phyloP scores from a whole-genome alignment of 2,329 filamentous ascomycete species.

The Aureobasidium sp. region DNA sequence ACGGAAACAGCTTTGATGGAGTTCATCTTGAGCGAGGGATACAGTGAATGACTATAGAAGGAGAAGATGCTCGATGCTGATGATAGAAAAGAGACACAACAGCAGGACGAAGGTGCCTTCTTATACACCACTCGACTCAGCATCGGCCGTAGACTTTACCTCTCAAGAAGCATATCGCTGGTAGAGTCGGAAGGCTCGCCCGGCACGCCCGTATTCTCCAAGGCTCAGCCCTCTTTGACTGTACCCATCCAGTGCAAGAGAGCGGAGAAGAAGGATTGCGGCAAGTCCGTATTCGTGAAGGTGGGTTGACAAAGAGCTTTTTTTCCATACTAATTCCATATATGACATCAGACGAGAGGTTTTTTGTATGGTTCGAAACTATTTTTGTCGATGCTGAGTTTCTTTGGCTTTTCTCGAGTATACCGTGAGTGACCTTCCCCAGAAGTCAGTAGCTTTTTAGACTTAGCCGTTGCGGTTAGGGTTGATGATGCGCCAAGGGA shows the following conservation, averaged over 20 bases:
- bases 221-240: neutral
- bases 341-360: neutral
- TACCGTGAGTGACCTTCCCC: neutral
- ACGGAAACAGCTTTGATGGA: slow-evolving; percentile 9
- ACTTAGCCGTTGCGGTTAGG: slow-evolving; percentile 1
- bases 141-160: neutral
- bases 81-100: neutral
- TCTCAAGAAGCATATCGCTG: neutral
- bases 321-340: neutral
- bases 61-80: neutral
- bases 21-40: slow-evolving; percentile 12
- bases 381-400: neutral
- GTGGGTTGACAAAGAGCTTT: neutral
- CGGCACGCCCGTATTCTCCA: neutral
- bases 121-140: neutral
- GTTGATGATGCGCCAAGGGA: neutral
- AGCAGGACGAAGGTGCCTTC: neutral
- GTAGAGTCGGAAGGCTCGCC: neutral
- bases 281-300: slow-evolving; percentile 4
- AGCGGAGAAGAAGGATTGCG: slow-evolving; percentile 8
- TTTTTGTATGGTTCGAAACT: neutral
- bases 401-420: neutral
- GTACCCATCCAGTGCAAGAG: neutral
- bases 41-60: neutral
- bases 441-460: neutral